These are phyloP conservation scores for Boletus pseudopeckii DNA, from an alignment of 768 basidiomycete species.

Conservation along the genomic window DNA sequence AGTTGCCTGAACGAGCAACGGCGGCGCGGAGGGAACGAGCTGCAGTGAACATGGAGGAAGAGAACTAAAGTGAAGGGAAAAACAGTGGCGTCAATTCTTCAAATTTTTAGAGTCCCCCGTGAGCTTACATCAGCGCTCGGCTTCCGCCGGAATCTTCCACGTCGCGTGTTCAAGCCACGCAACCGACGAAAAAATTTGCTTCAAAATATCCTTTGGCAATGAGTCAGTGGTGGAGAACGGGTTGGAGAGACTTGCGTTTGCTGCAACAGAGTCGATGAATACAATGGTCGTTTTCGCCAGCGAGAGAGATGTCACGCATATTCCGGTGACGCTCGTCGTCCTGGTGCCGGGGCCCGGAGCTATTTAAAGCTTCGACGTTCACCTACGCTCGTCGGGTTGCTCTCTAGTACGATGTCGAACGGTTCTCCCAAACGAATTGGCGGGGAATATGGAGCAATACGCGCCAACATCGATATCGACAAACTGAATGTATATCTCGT, in stretches of 20 bases:
- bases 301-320: neutral
- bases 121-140: slow-evolving; percentile 24
- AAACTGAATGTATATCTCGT: slow-evolving; percentile 66
- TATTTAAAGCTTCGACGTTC: no score
- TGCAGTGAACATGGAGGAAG: slow-evolving; percentile 69
- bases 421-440: slow-evolving; percentile 50
- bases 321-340: neutral
- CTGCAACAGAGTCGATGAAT: neutral
- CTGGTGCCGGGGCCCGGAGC: no score
- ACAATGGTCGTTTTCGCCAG: neutral
- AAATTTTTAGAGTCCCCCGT: slow-evolving; percentile 44
- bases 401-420: slow-evolving; percentile 17
- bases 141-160: slow-evolving; percentile 12
- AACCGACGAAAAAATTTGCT: neutral
- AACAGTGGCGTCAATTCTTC: slow-evolving; percentile 34
- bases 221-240: neutral
- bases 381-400: neutral
- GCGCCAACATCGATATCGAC: slow-evolving; percentile 63
- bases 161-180: slow-evolving; percentile 4
- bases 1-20: slow-evolving; percentile 56
- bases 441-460: slow-evolving; percentile 71
- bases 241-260: neutral
- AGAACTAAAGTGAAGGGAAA: slow-evolving; percentile 32
- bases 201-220: neutral
- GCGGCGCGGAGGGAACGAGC: slow-evolving; percentile 61